Base-by-base conservation (phyloP, 495 filamentous ascomycete species). In the Opeltia flavorubescens region DNA sequence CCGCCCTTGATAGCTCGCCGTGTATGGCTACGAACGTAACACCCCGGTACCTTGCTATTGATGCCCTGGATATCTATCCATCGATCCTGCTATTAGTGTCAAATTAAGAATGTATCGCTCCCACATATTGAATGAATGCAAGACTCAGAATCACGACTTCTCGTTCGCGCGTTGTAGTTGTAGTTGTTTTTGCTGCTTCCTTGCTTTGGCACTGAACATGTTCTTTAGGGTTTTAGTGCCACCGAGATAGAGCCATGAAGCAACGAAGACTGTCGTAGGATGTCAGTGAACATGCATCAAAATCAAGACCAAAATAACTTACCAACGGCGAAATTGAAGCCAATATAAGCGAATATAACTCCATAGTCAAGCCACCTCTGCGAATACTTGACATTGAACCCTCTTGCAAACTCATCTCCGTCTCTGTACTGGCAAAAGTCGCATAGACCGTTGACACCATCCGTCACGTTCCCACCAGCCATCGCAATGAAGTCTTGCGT, bases 351-450 rank as follows among this genome's bases (percentile, higher is more conserved):
- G 56, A 67, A 77, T 33, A 78, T 67, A 35, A 80, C 72, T 0
- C 75, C 79, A 48, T 74, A 77, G 55, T 80, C 61, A 27, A 75
- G 63, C 81, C 80, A 84, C 42, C 77, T 77, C 47, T 80, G 55
- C 1, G 53, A 61, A 43, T 75, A 77, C 15, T 53, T 68, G 8
- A 73, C 54, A 45, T 74, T 71, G 54, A 76, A 72, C 20, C 62
- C 55, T 11, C 45, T 56, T 41, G 58, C 39, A 50, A 74, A 85
- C 35, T 74, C 64, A 50, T 74, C 67, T 0, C 79, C 80, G 35
- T 33, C 65, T 3, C 60, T 61, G 53, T 73, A 83, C 49, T 74
- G 71, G 50, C 82, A 86, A 45, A 74, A 81, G n/a, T 66, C 56
- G 52, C 82, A 86, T 13, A 68, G 54, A 3, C 62, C 62, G 50